Percentiles rank a stretch among this genome's conserved stretches.
These are phyloP conservation scores for Ceratocystis eucalypticola DNA, from an alignment of 2,329 filamentous ascomycete species.

Conservation along the genomic window DNA sequence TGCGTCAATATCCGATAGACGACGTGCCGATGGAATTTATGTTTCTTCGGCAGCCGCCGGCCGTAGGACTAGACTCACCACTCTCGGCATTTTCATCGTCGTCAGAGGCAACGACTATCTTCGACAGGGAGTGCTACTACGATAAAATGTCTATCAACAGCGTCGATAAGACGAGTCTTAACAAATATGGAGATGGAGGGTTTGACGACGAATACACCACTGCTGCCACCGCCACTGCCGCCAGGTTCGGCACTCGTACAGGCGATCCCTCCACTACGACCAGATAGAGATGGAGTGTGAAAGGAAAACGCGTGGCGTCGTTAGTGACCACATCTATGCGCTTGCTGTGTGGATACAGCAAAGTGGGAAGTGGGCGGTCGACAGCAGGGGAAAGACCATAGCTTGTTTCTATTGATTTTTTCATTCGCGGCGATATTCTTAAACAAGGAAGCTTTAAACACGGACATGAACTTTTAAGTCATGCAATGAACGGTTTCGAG, in stretches of 20 bases:
- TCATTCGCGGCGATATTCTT: too few species aligned
- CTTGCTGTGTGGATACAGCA: not conserved
- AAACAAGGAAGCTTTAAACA: too few species aligned
- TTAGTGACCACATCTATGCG: not conserved
- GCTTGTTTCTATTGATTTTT: not conserved
- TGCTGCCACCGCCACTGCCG: not conserved
- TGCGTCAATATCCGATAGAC: not conserved
- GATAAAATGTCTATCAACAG: not conserved
- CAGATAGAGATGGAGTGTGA: constrained; percentile 2
- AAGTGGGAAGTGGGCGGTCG: not conserved
- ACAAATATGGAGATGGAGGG: not conserved
- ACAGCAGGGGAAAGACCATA: not conserved
- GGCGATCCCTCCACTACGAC: not conserved
- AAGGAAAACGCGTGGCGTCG: not conserved
- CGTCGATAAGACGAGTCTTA: constrained; percentile 2
- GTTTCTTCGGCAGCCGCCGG: not conserved
- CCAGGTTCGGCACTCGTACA: not conserved
- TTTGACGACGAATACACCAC: not conserved
- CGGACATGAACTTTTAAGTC: too few species aligned
- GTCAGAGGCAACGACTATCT: not conserved
- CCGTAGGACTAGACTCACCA: not conserved
- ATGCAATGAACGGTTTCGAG: too few species aligned
- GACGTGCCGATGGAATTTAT: not conserved
- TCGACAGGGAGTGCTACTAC: not conserved
- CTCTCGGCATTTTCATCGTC: not conserved